Evolutionary conservation across 352 stramenopile genomes (phyloP), one percentile per base, ranked within the genome.

Genomic region (Pythium chondricola): DNA sequence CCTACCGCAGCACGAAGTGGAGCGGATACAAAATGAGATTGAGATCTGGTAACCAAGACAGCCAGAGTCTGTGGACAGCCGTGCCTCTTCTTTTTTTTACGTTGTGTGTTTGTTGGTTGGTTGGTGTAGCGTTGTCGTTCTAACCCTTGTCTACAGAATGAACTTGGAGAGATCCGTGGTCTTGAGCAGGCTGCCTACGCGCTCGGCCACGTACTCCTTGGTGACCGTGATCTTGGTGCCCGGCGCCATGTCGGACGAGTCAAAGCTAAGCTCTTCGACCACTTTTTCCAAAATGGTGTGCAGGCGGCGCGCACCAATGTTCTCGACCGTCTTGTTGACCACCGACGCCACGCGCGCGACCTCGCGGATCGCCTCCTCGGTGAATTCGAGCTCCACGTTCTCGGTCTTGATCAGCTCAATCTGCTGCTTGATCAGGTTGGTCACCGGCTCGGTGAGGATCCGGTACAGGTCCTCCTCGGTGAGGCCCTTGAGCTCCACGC

Each of bases 381-480:
- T 96, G 71, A 99, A 99, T 35, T 94, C 71, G 16, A 99, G 67
- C 18, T 83, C 69, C 11, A 99, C 91, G 29, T 96, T 85, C 63
- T 99, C 97, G 31, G 96, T 97, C 59, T 92, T 92, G 67, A 99
- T 93, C 18, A 99, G 74, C 74, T 98, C 96, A 27, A 95, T 81
- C 67, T 99, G 96, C 76, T 99, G 97, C 50, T 89, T 83, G 52
- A 99, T 90, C 31, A 99, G 75, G 75, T 99, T 99, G 45, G 92
- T 96, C 47, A 98, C 92, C n/a, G 97, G 97, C 73, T 99, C 97
- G 1, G 96, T 99, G 16, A 99, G 75, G 63, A 99, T 99, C 54
- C 95, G 95, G 77, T 98, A 98, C 43, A 99, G 65, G 65, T 99
- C 96, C 40, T 97, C 79, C 63, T 99, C 96, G n/a, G 95, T 98